phyloP scores from a whole-genome alignment of 805 yeast species.

The Cyberlindnera meyerae region DNA sequence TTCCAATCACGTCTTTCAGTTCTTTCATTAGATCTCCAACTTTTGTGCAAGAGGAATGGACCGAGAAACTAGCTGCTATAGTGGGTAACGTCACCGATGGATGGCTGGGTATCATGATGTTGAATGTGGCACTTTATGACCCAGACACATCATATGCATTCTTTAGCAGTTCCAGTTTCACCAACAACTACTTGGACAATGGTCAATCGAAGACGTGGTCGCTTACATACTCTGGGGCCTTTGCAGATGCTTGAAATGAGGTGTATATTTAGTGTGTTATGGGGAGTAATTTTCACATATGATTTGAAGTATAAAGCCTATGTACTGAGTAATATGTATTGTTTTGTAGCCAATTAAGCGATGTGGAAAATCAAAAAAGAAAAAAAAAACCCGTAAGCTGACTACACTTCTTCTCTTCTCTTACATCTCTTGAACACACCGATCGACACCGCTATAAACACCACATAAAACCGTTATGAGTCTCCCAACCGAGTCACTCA shows the following conservation, averaged over 20 bases:
- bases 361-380: no score
- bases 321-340: no score
- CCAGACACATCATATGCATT: conserved; percentile 59
- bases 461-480: no score
- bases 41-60: conserved; percentile 65
- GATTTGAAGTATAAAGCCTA: no score
- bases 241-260: conserved; percentile 14
- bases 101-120: conserved; percentile 68
- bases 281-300: neutral
- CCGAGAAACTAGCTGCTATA: conserved; percentile 39
- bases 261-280: neutral
- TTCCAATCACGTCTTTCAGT: conserved; percentile 67
- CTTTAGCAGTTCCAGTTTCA: conserved; percentile 53
- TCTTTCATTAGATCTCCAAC: conserved; percentile 49
- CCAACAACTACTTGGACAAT: conserved; percentile 56
- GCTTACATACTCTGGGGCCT: conserved; percentile 60
- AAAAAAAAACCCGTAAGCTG: no score
- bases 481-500: neutral
- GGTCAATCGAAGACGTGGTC: conserved; percentile 91
- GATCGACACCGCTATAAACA: no score
- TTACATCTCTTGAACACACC: no score
- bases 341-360: no score
- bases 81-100: conserved; percentile 53
- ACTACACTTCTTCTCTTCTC: no score
- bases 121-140: conserved; percentile 71